A percentile compares a stretch with the other conserved stretches of the same genome.
Conservation (phyloP, 2,329 filamentous ascomycete genomes). For the Fonsecaea monophora region DNA sequence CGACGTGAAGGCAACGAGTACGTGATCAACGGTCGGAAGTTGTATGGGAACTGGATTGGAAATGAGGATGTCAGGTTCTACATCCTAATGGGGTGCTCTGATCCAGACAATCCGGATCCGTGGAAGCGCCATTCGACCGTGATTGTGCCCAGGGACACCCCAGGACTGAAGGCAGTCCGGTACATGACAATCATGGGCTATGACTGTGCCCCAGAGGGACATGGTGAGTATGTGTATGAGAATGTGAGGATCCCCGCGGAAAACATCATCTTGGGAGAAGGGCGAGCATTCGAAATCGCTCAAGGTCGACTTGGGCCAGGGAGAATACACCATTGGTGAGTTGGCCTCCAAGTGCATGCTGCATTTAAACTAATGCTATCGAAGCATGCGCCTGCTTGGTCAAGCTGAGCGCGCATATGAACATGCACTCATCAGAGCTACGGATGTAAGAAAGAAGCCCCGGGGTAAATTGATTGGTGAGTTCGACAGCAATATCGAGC, state of each 20-base stretch:
- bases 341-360: not conserved
- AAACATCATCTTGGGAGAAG: conserved; percentile 77
- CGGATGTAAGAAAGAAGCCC: conserved; percentile 79
- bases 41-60: conserved; percentile 27
- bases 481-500: conserved; percentile 86
- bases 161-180: conserved; percentile 81
- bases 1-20: conserved; percentile 75
- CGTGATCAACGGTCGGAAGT: conserved; percentile 72
- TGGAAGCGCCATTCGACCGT: conserved; percentile 87
- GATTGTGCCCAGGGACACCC: conserved; percentile 74
- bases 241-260: conserved; percentile 78
- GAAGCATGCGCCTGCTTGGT: conserved; percentile 79
- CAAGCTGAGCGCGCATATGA: conserved; percentile 82
- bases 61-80: conserved; percentile 66
- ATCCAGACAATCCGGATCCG: conserved; percentile 70
- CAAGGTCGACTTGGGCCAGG: conserved; percentile 87
- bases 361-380: not conserved
- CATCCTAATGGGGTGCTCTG: conserved; percentile 86
- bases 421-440: conserved; percentile 85
- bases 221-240: conserved; percentile 80
- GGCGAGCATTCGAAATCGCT: conserved; percentile 88
- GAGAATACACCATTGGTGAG: conserved; percentile 76
- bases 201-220: conserved; percentile 80
- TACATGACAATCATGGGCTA: conserved; percentile 88
- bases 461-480: conserved; percentile 82